Evolutionary conservation across 805 yeast species (phyloP).

Genomic region (Saturnispora dispora): DNA sequence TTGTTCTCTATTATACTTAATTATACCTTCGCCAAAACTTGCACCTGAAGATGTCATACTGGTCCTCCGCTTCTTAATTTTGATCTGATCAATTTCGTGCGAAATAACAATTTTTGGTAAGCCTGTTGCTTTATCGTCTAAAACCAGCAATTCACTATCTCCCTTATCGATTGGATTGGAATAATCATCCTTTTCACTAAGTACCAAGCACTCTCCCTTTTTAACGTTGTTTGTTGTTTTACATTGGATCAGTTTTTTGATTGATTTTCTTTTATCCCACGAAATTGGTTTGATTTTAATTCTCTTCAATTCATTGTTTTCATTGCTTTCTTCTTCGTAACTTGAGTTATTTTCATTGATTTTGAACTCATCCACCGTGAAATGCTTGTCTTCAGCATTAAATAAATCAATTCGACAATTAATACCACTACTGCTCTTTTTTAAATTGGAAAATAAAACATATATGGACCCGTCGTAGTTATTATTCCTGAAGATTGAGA

Average conservation of each 20-base stretch:
- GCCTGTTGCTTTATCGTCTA: constrained; percentile 7
- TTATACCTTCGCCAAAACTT: constrained; percentile 30
- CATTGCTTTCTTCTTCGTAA: constrained; percentile 10
- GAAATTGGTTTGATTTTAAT: constrained; percentile 17
- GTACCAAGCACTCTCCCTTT: background rate
- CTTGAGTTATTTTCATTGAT: constrained; percentile 8
- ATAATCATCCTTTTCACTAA: constrained; percentile 10
- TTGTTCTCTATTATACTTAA: constrained; percentile 27
- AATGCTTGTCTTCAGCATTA: constrained; percentile 7
- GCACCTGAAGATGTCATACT: constrained; percentile 30
- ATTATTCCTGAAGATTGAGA: constrained; percentile 20
- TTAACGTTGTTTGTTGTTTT: constrained; percentile 9
- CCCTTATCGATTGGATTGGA: constrained; percentile 12
- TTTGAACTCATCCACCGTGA: constrained; percentile 21
- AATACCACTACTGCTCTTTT: background rate
- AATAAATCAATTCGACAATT: constrained; percentile 12
- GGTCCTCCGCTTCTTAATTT: constrained; percentile 11
- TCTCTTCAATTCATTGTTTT: background rate
- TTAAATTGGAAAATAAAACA: constrained; percentile 15
- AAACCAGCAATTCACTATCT: constrained; percentile 11
- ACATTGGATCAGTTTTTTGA: constrained; percentile 19
- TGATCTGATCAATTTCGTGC: background rate
- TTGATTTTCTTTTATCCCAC: constrained; percentile 14
- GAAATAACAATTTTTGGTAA: constrained; percentile 12
- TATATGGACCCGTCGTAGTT: constrained; percentile 23